phyloP scores from a whole-genome alignment of 441 rosid genomes.

The Arabidopsis lyrata region DNA sequence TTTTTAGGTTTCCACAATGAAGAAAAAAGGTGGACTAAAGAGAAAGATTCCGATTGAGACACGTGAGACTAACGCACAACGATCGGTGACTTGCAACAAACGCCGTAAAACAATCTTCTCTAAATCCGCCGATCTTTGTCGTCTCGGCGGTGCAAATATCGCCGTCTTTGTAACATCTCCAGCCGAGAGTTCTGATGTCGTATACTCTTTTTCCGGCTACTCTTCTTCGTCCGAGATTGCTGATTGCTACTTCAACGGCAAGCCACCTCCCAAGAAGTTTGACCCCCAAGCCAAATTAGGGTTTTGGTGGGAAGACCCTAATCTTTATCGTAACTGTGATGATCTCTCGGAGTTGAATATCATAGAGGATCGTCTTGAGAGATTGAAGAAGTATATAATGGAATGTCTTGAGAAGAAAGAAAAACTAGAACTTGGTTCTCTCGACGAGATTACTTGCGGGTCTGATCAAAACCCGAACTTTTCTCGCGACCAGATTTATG shows the following conservation, averaged over 20 bases:
- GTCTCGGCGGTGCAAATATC: neutral
- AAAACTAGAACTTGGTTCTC: neutral
- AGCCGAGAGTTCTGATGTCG: neutral
- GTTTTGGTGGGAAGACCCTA: slow-evolving; percentile 4
- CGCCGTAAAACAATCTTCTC: slow-evolving; percentile 11
- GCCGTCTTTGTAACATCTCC: slow-evolving; percentile 17
- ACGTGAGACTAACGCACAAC: neutral
- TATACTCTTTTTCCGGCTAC: neutral
- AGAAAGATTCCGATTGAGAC: slow-evolving; percentile 17
- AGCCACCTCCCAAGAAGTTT: neutral
- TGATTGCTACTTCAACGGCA: slow-evolving; percentile 1
- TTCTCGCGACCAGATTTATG: too few relatives aligned
- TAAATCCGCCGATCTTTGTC: slow-evolving; percentile 17
- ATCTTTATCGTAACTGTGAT: neutral
- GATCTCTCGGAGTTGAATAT: neutral
- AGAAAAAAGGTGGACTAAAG: neutral
- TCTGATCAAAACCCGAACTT: too few relatives aligned
- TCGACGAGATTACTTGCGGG: too few relatives aligned
- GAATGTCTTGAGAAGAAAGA: slow-evolving; percentile 1
- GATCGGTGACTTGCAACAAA: neutral
- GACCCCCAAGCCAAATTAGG: neutral
- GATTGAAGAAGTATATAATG: neutral
- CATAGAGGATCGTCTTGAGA: neutral
- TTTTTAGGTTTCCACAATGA: too few relatives aligned
- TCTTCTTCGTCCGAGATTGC: neutral